A percentile compares a stretch with the other conserved stretches of the same genome.
These are phyloP conservation scores for Chrysanthemum seticuspe DNA, from an alignment of 129 eudicot species.

Conservation along the genomic window DNA sequence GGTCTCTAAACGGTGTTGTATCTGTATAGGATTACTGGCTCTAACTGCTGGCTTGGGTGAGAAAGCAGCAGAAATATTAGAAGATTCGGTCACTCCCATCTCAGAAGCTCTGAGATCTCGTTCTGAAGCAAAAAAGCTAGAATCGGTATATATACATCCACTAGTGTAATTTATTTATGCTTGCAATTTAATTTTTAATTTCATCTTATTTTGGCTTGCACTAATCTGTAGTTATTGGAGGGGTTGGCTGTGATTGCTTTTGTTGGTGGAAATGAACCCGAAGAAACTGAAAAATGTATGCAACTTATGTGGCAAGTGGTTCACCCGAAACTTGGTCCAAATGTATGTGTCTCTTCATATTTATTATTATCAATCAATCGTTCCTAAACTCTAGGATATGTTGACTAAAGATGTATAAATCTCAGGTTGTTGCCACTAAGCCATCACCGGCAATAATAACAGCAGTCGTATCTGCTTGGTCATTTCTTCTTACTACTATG, in stretches of 20 bases:
- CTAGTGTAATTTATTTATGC: not conserved
- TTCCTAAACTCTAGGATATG: not conserved
- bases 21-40: conserved; percentile 65
- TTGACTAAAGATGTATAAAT: not conserved
- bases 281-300: conserved; percentile 84
- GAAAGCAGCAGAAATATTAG: conserved; percentile 78
- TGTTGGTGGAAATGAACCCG: conserved; percentile 83
- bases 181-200: not conserved
- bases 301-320: conserved; percentile 93
- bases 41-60: conserved; percentile 82
- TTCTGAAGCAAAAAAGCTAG: conserved; percentile 55
- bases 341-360: conserved; percentile 48
- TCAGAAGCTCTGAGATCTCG: conserved; percentile 74
- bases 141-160: conserved; percentile 42
- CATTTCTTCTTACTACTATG: conserved; percentile 80
- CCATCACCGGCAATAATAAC: conserved; percentile 67
- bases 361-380: not conserved
- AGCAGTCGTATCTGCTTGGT: conserved; percentile 81
- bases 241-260: conserved; percentile 84
- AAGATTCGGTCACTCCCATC: conserved; percentile 67
- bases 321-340: conserved; percentile 86
- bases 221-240: conserved; percentile 58
- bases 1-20: conserved; percentile 10
- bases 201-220: conserved; percentile 3
- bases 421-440: conserved; percentile 75